Evolutionary conservation across 1,284 basidiomycete genomes (phyloP).

Genomic region (Gomphus bonarii): DNA sequence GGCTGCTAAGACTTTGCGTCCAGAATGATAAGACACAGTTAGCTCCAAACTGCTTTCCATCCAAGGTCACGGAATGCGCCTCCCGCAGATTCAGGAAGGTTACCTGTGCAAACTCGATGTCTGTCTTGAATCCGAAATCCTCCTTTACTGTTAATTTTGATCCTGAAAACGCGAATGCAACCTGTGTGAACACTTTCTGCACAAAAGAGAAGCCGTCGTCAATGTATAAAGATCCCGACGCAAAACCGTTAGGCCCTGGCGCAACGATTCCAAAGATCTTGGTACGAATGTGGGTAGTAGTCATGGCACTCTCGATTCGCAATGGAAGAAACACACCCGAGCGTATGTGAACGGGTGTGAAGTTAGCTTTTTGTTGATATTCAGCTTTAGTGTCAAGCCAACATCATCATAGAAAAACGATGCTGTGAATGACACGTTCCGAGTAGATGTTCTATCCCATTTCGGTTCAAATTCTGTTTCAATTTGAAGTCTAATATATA

Average conservation of each 20-base stretch:
- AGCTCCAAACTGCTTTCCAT: not conserved
- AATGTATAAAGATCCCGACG: constrained; percentile 43
- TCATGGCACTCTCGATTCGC: constrained; percentile 44
- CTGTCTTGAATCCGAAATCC: constrained; percentile 32
- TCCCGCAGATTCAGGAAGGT: constrained; percentile 13
- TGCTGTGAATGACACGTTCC: too few species aligned
- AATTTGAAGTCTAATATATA: not conserved
- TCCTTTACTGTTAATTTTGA: constrained; percentile 36
- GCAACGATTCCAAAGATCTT: constrained; percentile 56
- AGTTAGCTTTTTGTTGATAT: too few species aligned
- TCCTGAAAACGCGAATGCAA: constrained; percentile 33
- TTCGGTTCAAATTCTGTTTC: not conserved
- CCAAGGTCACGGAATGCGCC: too few species aligned
- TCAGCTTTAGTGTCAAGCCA: too few species aligned
- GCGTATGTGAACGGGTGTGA: constrained; percentile 55
- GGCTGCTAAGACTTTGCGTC: constrained; percentile 1
- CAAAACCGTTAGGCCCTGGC: constrained; percentile 35
- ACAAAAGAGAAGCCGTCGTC: constrained; percentile 53
- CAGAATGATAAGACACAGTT: not conserved
- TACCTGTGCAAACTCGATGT: constrained; percentile 13
- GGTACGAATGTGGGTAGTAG: constrained; percentile 41
- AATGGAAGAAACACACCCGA: constrained; percentile 50
- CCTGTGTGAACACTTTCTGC: constrained; percentile 31
- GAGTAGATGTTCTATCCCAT: not conserved
- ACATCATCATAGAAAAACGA: too few species aligned